Percentiles rank a stretch among this genome's conserved stretches.
Evolutionary conservation across 495 filamentous ascomycete genomes (phyloP).

Genomic region (Podospora comata): DNA sequence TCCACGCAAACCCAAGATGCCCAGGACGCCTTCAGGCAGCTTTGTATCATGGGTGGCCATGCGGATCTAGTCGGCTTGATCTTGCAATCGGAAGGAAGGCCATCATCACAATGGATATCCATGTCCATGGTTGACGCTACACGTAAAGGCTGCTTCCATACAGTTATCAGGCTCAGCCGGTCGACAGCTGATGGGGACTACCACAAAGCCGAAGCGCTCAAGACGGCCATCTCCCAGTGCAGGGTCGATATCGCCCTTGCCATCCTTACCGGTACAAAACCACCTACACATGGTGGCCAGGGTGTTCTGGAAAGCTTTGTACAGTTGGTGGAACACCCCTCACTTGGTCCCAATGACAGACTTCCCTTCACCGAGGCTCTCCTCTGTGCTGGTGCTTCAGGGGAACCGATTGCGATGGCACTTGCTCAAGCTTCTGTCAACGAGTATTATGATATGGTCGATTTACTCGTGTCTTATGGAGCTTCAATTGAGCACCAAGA

Average conservation of each 20-base stretch:
- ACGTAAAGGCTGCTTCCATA: conserved; percentile 41
- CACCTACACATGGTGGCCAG: conserved; percentile 34
- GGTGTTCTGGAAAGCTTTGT: conserved; percentile 41
- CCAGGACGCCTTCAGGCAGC: conserved; percentile 44
- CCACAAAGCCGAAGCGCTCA: conserved; percentile 45
- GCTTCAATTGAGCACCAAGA: conserved; percentile 47
- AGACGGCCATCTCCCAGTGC: conserved; percentile 38
- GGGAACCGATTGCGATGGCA: conserved; percentile 39
- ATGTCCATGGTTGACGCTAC: conserved; percentile 47
- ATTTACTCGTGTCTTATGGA: conserved; percentile 43
- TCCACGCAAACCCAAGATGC: conserved; percentile 37
- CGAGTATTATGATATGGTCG: conserved; percentile 46
- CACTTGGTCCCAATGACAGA: conserved; percentile 44
- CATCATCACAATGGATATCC: conserved; percentile 34
- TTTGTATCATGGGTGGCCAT: conserved; percentile 39
- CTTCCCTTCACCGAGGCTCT: conserved; percentile 43
- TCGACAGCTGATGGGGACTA: conserved; percentile 44
- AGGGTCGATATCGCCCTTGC: conserved; percentile 45
- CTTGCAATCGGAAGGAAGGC: conserved; percentile 43
- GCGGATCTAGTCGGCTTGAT: conserved; percentile 42
- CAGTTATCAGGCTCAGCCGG: conserved; percentile 44
- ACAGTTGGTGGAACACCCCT: conserved; percentile 36
- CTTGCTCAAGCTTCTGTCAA: conserved; percentile 37
- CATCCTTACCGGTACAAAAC: conserved; percentile 43
- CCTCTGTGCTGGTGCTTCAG: conserved; percentile 45